Percentiles rank a stretch among this genome's conserved stretches.
These are phyloP conservation scores for Periconia sp. DNA, from an alignment of 2,329 filamentous ascomycete genomes.

Conservation along the genomic window DNA sequence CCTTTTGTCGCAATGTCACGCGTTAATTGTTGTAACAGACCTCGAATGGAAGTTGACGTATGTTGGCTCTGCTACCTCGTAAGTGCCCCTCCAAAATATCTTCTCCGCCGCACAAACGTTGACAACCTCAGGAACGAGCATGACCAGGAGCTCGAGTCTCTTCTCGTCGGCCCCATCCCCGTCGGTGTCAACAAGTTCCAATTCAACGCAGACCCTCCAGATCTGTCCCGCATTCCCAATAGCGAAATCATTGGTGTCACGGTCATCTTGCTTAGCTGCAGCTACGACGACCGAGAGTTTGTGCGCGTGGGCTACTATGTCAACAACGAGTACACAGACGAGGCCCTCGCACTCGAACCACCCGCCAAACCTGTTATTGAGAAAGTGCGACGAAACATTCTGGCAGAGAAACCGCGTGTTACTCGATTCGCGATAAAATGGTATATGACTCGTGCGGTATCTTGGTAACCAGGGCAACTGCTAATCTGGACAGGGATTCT, in stretches of 20 bases:
- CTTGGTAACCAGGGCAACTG: slow-evolving; percentile 5
- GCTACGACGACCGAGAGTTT: slow-evolving; percentile 95
- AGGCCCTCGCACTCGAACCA: slow-evolving; percentile 84
- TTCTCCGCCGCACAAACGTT: slow-evolving; percentile 4
- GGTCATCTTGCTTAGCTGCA: slow-evolving; percentile 92
- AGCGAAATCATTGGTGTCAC: slow-evolving; percentile 96
- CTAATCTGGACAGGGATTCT: slow-evolving; percentile 73
- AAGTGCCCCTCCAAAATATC: slow-evolving; percentile 47
- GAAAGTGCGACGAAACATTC: slow-evolving; percentile 85
- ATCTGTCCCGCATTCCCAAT: slow-evolving; percentile 86
- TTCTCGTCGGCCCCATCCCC: slow-evolving; percentile 95
- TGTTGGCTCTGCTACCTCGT: slow-evolving; percentile 97
- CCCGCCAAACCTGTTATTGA: slow-evolving; percentile 92
- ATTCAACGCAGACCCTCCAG: slow-evolving; percentile 92
- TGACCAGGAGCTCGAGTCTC: slow-evolving; percentile 95
- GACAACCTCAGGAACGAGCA: slow-evolving; percentile 73
- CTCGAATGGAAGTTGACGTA: slow-evolving; percentile 99
- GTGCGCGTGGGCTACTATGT: slow-evolving; percentile 99
- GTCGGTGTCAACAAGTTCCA: slow-evolving; percentile 98
- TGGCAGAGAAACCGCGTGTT: slow-evolving; percentile 95
- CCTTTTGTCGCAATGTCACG: background rate
- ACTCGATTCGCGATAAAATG: slow-evolving; percentile 99
- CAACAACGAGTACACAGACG: slow-evolving; percentile 97
- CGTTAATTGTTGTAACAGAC: slow-evolving; percentile 59
- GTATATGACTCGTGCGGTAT: slow-evolving; percentile 57